Conservation (phyloP, 2,329 filamentous ascomycete genomes). For the Dactylonectria macrodidyma region DNA sequence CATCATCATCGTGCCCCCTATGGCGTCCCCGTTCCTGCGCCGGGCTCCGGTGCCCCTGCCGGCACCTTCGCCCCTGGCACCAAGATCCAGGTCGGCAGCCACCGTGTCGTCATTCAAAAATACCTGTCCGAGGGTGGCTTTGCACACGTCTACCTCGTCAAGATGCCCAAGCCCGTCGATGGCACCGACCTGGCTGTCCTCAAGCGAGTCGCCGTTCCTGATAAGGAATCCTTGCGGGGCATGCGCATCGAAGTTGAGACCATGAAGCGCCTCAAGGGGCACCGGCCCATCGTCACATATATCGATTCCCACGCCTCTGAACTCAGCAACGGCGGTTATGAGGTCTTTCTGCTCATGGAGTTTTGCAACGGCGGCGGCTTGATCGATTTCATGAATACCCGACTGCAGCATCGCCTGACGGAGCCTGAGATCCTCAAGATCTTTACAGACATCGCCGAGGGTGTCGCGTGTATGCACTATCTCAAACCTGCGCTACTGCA, state of each 20-base stretch:
- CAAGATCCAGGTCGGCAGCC: slow-evolving; percentile 95
- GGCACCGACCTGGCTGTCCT: slow-evolving; percentile 87
- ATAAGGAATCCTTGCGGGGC: slow-evolving; percentile 92
- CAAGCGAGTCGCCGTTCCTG: slow-evolving; percentile 95
- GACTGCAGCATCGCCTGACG: slow-evolving; percentile 94
- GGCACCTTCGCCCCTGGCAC: slow-evolving; percentile 95
- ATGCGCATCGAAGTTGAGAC: slow-evolving; percentile 99
- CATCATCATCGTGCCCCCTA: slow-evolving; percentile 62
- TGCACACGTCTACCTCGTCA: slow-evolving; percentile 97
- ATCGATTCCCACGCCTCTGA: slow-evolving; percentile 98
- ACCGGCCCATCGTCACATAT: slow-evolving; percentile 96
- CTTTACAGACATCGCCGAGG: slow-evolving; percentile 95
- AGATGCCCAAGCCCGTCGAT: slow-evolving; percentile 82
- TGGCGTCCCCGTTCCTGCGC: slow-evolving; percentile 58
- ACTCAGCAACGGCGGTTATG: slow-evolving; percentile 91
- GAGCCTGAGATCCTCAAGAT: slow-evolving; percentile 98
- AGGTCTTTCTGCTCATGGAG: slow-evolving; percentile 99
- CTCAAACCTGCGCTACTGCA: slow-evolving; percentile 94
- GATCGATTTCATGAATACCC: slow-evolving; percentile 99
- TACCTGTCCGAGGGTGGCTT: slow-evolving; percentile 99
- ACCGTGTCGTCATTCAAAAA: slow-evolving; percentile 94
- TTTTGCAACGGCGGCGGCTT: slow-evolving; percentile 94
- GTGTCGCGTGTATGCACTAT: slow-evolving; percentile 99
- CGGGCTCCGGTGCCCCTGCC: slow-evolving; percentile 67
- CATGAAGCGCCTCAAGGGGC: slow-evolving; percentile 99